Evolutionary conservation across 768 basidiomycete genomes (phyloP).

Genomic region (Pisolithus sp.): DNA sequence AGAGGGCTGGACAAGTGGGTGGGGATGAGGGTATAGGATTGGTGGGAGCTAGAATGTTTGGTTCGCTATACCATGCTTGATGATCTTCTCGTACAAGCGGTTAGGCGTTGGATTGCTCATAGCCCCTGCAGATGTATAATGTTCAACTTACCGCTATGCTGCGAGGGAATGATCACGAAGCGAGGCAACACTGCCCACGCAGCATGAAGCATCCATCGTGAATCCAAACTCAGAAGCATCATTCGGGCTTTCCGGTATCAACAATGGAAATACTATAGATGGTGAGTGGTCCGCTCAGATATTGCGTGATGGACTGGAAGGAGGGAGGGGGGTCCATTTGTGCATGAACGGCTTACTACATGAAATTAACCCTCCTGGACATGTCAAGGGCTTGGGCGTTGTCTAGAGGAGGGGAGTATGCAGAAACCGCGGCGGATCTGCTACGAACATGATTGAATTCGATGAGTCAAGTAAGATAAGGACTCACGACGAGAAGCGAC

Average conservation of each 20-base stretch:
- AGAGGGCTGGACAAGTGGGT: constrained; percentile 10
- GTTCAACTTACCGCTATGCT: not conserved
- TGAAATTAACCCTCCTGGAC: constrained; percentile 15
- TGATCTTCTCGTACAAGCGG: constrained; percentile 8
- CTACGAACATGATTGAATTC: not conserved
- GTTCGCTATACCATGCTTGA: constrained; percentile 15
- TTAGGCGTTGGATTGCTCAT: constrained; percentile 30
- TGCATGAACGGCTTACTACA: constrained; percentile 13
- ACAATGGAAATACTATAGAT: not conserved
- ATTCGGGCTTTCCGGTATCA: not conserved
- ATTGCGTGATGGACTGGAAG: constrained; percentile 16
- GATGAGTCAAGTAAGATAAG: not conserved
- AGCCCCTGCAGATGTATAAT: not conserved
- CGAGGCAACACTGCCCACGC: constrained; percentile 31
- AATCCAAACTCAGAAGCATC: not conserved
- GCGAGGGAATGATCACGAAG: constrained; percentile 29
- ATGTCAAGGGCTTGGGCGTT: constrained; percentile 11
- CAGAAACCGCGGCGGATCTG: constrained; percentile 11
- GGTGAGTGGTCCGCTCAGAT: constrained; percentile 4
- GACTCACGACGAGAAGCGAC: constrained; percentile 42
- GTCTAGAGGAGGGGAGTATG: constrained; percentile 1
- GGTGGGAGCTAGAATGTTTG: constrained; percentile 16
- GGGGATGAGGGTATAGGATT: constrained; percentile 15
- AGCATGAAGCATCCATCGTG: constrained; percentile 4
- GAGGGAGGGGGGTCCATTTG: constrained; percentile 8